Evolutionary conservation across 345 rosid species (phyloP).

Genomic region (Capsella bursapastoris): DNA sequence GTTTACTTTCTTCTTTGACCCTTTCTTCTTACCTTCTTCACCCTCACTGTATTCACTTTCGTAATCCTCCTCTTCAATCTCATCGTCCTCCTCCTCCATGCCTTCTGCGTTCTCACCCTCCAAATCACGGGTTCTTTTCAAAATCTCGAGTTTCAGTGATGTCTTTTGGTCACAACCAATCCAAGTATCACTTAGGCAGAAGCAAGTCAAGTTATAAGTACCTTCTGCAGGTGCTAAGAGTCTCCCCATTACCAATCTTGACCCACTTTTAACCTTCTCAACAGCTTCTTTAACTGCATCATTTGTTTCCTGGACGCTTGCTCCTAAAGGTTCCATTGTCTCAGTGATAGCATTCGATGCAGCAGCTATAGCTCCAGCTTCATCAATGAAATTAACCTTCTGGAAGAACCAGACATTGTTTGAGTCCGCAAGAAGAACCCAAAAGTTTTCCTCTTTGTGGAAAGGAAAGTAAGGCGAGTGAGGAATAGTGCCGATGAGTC

Average conservation of each 20-base stretch:
- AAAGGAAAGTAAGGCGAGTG: conserved; percentile 83
- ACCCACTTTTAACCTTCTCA: conserved; percentile 80
- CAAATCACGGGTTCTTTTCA: conserved; percentile 71
- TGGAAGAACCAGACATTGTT: conserved; percentile 79
- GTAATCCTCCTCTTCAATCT: conserved; percentile 81
- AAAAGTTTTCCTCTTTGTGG: conserved; percentile 89
- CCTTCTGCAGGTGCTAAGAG: conserved; percentile 86
- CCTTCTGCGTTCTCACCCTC: conserved; percentile 77
- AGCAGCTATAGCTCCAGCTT: conserved; percentile 71
- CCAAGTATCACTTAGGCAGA: conserved; percentile 90
- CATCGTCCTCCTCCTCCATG: conserved; percentile 83
- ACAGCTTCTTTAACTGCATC: conserved; percentile 65
- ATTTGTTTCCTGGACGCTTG: conserved; percentile 64
- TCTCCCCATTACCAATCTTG: conserved; percentile 87
- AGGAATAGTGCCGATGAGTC: conserved; percentile 76
- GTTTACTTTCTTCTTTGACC: conserved; percentile 57
- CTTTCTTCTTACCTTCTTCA: conserved; percentile 70
- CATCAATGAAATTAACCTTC: conserved; percentile 83
- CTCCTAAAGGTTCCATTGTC: conserved; percentile 79
- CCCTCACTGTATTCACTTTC: conserved; percentile 95
- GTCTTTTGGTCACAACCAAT: conserved; percentile 82
- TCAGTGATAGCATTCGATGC: conserved; percentile 62
- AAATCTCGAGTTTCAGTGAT: conserved; percentile 69
- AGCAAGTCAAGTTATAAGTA: conserved; percentile 80
- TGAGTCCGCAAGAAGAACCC: conserved; percentile 84